Conservation (phyloP, 2,329 filamentous ascomycete species). For the Ceratocystis variospora region DNA sequence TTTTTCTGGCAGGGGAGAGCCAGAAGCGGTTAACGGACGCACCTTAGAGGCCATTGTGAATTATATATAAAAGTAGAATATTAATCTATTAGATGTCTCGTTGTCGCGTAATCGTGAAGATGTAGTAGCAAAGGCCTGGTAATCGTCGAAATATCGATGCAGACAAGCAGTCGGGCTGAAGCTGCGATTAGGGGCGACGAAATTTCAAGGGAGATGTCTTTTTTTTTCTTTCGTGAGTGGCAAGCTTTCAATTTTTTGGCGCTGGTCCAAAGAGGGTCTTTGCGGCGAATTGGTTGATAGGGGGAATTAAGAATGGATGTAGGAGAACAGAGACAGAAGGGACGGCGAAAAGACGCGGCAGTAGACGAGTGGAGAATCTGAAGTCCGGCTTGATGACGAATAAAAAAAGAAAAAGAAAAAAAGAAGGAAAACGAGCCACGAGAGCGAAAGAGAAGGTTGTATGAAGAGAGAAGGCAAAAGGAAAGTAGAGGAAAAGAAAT, state of each 20-base stretch:
- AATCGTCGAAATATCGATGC: neutral
- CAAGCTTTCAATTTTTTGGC: neutral
- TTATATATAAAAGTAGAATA: constrained; percentile 11
- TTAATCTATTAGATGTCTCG: constrained; percentile 6
- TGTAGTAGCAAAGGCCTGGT: neutral
- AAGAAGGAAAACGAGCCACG: neutral
- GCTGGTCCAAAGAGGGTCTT: neutral
- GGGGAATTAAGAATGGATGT: constrained; percentile 9
- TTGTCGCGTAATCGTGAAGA: constrained; percentile 2
- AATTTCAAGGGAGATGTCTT: constrained; percentile 13
- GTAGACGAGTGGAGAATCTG: neutral
- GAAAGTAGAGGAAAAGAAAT: constrained; percentile 1
- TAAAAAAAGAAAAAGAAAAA: constrained; percentile 5
- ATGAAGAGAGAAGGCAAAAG: constrained; percentile 1
- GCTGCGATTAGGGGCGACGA: constrained; percentile 10
- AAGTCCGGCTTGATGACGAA: constrained; percentile 9
- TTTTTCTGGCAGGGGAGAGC: neutral
- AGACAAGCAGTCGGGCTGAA: neutral
- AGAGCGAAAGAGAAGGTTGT: neutral
- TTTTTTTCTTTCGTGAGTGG: constrained; percentile 5
- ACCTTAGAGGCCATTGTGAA: constrained; percentile 32
- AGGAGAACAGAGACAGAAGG: constrained; percentile 6
- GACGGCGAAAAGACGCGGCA: neutral
- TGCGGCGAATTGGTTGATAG: constrained; percentile 9
- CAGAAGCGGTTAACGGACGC: constrained; percentile 23